Evolutionary conservation across 2,329 filamentous ascomycete species (phyloP).

Genomic region (Sclerotinia glacialis): DNA sequence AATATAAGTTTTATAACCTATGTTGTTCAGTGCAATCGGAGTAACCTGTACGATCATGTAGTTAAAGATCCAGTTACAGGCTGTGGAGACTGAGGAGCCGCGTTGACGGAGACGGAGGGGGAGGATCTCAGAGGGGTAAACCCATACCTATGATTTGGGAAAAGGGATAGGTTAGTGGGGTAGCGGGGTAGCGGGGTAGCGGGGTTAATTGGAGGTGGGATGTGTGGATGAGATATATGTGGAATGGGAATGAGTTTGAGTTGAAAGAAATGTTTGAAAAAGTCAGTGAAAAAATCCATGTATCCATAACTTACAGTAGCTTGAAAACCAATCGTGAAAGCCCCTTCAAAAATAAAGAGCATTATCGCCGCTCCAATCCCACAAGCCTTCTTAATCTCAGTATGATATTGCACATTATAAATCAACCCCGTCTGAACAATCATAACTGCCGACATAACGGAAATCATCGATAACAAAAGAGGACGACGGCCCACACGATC

Average conservation of each 20-base stretch:
- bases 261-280: background rate
- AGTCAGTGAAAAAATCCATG: background rate
- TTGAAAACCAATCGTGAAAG: conserved; percentile 59
- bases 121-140: conserved; percentile 59
- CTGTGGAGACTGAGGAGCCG: conserved; percentile 59
- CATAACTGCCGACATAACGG: conserved; percentile 45
- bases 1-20: conserved; percentile 45
- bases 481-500: conserved; percentile 62
- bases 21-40: conserved; percentile 41
- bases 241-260: background rate
- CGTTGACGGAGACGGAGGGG: conserved; percentile 57
- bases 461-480: conserved; percentile 58
- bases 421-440: conserved; percentile 44
- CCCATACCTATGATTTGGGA: conserved; percentile 43
- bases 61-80: conserved; percentile 51
- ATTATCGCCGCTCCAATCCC: conserved; percentile 47
- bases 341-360: conserved; percentile 59
- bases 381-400: conserved; percentile 37
- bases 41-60: conserved; percentile 49
- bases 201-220: background rate
- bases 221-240: background rate
- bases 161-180: background rate
- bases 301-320: conserved; percentile 46
- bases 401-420: conserved; percentile 43
- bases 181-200: background rate